Base-by-base conservation (phyloP, 805 yeast species). In the Lachancea meyersii region DNA sequence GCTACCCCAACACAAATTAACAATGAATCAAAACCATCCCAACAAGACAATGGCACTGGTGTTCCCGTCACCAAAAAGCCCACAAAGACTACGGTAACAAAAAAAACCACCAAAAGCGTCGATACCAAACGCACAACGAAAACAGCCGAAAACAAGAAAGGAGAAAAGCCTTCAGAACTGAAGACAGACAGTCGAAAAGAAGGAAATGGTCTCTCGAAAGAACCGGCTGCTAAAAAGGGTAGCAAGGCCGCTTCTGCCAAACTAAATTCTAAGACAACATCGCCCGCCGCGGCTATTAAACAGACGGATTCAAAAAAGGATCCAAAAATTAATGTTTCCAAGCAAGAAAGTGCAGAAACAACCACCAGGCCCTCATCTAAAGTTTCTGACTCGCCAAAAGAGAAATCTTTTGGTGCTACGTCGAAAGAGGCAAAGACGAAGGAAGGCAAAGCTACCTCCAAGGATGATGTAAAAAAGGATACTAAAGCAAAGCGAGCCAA, bases 351-450 rank as follows among this genome's bases (percentile, higher is more conserved):
- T 10, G 44, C 32, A 26, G 37, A 19, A 27, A 43, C 41, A 24
- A 19, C 11, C 14, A 21, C 20, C 22, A 43, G 18, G 19, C 37
- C 17, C 10, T 34, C 32, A 9, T 38, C 35, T 2, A 30, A 40
- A 8, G 28, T 17, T 11, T 20, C 21, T n/a, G 43, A 44, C 20
- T 14, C 32, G 13, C 16, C 26, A 11, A 35, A 40, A 20, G 43
- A 40, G 11, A 24, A 8, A 6, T 8, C 28, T 13, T 26, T 32
- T 3, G 14, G 5, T 16, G 31, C 9, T 13, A 9, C 9, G 14
- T n/a, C 40, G 38, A 51, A 48, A 38, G 57, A 50, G 19, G 18
- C 38, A 5, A 40, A 43, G 20, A 22, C 48, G n/a, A 40, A 44
- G 20, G 42, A 43, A 11, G 17, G 17, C 27, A 40, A 45, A 17